A percentile compares a stretch with the other conserved stretches of the same genome.
phyloP scores from a whole-genome alignment of 192 early-diverging fungal genomes.

The Fimicolochytrium jonesii region DNA sequence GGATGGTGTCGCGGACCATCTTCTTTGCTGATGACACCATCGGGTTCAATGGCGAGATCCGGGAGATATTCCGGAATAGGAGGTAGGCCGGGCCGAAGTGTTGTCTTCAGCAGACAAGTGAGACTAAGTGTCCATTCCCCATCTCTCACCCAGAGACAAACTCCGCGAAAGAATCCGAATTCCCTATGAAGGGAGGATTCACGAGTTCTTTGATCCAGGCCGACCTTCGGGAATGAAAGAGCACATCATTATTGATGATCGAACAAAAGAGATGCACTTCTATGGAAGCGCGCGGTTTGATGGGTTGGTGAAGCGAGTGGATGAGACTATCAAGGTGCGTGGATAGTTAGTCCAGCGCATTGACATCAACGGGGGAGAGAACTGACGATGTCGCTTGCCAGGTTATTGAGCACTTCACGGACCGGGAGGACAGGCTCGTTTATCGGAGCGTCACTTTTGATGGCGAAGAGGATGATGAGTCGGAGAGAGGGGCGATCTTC shows the following conservation, averaged over 20 bases:
- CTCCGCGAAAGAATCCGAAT: conserved; percentile 42
- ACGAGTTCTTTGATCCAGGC: conserved; percentile 54
- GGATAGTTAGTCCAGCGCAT: background rate
- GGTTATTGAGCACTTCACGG: conserved; percentile 48
- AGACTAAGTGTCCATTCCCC: background rate
- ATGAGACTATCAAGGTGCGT: conserved; percentile 40
- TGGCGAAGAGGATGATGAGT: conserved; percentile 15
- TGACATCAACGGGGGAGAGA: background rate
- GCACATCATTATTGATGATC: conserved; percentile 46
- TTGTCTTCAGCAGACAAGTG: background rate
- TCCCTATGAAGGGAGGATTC: conserved; percentile 33
- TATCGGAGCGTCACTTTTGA: conserved; percentile 55
- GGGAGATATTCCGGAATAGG: conserved; percentile 48
- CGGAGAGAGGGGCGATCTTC: conserved; percentile 22
- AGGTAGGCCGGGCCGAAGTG: no score
- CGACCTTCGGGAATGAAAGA: conserved; percentile 50
- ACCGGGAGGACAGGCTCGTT: conserved; percentile 48
- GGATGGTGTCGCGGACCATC: conserved; percentile 52
- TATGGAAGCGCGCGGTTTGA: conserved; percentile 49
- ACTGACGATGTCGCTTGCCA: background rate
- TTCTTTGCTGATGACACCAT: conserved; percentile 43
- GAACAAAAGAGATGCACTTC: conserved; percentile 55
- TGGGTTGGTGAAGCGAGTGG: conserved; percentile 47
- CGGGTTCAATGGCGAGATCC: conserved; percentile 45
- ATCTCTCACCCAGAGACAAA: conserved; percentile 50